These are phyloP conservation scores for Pyrrhoderma lamaoense DNA, from an alignment of 1,284 basidiomycete species.

Conservation along the genomic window DNA sequence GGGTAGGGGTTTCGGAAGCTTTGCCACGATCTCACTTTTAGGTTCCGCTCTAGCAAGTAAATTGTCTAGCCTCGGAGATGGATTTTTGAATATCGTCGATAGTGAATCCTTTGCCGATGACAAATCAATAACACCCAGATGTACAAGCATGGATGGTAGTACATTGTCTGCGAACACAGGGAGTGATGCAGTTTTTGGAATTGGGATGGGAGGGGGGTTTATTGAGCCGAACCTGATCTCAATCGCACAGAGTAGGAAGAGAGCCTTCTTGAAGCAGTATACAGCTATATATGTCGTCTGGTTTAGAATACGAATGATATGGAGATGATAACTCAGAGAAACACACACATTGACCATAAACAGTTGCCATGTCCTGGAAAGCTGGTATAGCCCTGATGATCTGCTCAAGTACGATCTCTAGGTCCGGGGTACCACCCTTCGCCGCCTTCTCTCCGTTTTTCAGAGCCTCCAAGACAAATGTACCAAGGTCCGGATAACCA, in stretches of 20 bases:
- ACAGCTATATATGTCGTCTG: conserved; percentile 50
- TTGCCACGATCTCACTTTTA: conserved; percentile 5
- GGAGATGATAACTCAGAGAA: too few species aligned
- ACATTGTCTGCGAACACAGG: conserved; percentile 87
- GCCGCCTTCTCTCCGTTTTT: conserved; percentile 43
- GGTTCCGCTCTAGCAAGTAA: conserved; percentile 7
- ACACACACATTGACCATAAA: conserved; percentile 53
- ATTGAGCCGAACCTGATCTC: conserved; percentile 52
- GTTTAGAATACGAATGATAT: conserved; percentile 5
- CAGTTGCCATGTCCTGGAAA: conserved; percentile 64
- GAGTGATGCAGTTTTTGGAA: conserved; percentile 49
- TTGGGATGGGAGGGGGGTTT: conserved; percentile 44
- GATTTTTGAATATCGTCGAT: conserved; percentile 28
- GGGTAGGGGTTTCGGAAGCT: conserved; percentile 26
- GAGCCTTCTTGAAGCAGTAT: conserved; percentile 84
- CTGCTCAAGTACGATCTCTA: conserved; percentile 63
- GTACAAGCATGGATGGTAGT: conserved; percentile 73
- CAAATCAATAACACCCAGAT: conserved; percentile 68
- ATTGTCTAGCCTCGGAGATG: not conserved
- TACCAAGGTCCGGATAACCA: conserved; percentile 65
- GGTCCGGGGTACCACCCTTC: conserved; percentile 30
- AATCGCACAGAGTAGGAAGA: conserved; percentile 74
- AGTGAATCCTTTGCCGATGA: conserved; percentile 33
- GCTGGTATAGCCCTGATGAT: conserved; percentile 68
- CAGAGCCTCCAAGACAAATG: conserved; percentile 62